A percentile compares a stretch with the other conserved stretches of the same genome.
Conservation (phyloP, 1,284 basidiomycete genomes). For the Cryptococcus deneoformans region DNA sequence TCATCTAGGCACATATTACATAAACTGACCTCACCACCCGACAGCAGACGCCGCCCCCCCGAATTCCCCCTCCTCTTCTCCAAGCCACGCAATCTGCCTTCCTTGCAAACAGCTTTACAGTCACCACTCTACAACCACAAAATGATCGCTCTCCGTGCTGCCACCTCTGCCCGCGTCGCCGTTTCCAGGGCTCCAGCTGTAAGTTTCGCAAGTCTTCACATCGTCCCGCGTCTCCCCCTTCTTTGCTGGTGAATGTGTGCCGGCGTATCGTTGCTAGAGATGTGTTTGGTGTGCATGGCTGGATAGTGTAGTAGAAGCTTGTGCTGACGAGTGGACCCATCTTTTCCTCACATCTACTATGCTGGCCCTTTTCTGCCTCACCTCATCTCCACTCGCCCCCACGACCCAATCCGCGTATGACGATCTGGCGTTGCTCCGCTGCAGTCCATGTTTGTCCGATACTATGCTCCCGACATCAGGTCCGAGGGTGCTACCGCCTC, state of each 20-base stretch:
- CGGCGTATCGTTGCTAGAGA: neutral
- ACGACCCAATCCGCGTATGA: neutral
- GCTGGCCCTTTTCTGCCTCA: neutral
- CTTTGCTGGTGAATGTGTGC: too few species aligned
- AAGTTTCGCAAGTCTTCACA: constrained; percentile 4
- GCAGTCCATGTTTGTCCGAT: constrained; percentile 31
- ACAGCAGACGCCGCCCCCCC: neutral
- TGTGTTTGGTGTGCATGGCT: neutral
- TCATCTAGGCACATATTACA: too few species aligned
- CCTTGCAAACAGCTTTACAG: too few species aligned
- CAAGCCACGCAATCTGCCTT: neutral
- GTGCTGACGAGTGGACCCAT: neutral
- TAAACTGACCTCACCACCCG: too few species aligned
- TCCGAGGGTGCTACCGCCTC: constrained; percentile 40
- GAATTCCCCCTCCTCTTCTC: neutral
- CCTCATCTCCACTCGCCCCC: neutral
- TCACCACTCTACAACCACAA: neutral
- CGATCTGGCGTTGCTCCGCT: neutral
- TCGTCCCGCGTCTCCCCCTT: neutral
- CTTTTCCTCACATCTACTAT: neutral
- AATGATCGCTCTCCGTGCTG: constrained; percentile 14
- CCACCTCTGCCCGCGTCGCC: constrained; percentile 16
- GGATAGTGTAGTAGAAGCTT: too few species aligned
- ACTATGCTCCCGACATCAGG: constrained; percentile 37
- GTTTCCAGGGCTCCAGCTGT: constrained; percentile 22